Evolutionary conservation across 768 basidiomycete genomes (phyloP).

Genomic region (Tephrocybe sp.): DNA sequence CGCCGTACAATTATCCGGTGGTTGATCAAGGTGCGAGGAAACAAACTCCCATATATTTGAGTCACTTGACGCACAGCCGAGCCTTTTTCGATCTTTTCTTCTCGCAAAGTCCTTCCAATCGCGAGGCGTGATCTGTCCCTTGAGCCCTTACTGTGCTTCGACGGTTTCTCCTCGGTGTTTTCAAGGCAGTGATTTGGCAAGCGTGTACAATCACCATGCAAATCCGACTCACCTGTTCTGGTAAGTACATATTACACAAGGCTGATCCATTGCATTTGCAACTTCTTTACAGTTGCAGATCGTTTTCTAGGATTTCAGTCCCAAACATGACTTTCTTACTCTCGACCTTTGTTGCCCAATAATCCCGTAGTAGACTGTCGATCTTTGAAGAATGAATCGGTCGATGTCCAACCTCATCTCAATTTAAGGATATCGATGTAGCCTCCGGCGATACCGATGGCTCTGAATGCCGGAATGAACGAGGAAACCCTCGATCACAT

Average conservation of each 20-base stretch:
- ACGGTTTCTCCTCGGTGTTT: constrained; percentile 1
- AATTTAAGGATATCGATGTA: no score
- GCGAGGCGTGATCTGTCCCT: background rate
- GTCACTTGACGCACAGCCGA: background rate
- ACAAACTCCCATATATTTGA: background rate
- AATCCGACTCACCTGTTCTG: background rate
- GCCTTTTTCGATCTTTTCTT: background rate
- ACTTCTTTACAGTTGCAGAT: no score
- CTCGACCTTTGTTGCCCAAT: no score
- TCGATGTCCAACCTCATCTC: no score
- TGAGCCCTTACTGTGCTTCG: background rate
- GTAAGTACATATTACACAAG: no score
- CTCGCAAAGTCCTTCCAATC: background rate
- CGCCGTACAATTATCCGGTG: background rate
- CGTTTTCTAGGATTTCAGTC: no score
- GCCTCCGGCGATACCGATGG: background rate
- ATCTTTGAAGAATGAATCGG: no score
- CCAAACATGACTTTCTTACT: no score
- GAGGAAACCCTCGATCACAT: background rate
- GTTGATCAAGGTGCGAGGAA: background rate
- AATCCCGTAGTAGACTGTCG: no score
- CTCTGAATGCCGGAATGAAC: background rate
- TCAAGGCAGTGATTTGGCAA: background rate
- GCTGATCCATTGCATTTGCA: no score
- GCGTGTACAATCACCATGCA: background rate